These are phyloP conservation scores for Globisporangium mamillatum DNA, from an alignment of 352 stramenopile genomes.

Conservation along the genomic window DNA sequence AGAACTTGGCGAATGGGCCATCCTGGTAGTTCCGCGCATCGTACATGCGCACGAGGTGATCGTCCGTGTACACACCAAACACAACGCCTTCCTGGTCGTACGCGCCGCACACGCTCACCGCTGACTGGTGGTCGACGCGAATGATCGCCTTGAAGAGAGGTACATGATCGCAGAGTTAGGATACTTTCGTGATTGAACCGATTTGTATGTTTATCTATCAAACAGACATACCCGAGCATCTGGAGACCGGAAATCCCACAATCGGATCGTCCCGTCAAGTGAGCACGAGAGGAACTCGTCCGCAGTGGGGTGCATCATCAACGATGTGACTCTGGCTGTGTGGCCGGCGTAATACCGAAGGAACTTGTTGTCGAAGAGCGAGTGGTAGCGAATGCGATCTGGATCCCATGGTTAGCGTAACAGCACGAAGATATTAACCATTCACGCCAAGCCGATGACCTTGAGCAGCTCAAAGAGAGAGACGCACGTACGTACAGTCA, in stretches of 20 bases:
- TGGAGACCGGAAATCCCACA: conserved; percentile 77
- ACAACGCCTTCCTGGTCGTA: conserved; percentile 86
- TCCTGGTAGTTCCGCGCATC: conserved; percentile 87
- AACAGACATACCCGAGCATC: conserved; percentile 43
- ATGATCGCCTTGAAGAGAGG: conserved; percentile 46
- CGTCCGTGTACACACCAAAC: conserved; percentile 83
- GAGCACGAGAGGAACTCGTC: conserved; percentile 84
- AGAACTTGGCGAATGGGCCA: conserved; percentile 87
- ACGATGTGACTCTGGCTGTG: conserved; percentile 69
- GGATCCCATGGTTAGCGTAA: too few relatives aligned
- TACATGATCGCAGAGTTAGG: not conserved
- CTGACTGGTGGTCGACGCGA: conserved; percentile 55
- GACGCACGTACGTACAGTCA: conserved; percentile 41
- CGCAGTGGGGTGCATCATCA: conserved; percentile 84
- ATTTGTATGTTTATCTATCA: not conserved
- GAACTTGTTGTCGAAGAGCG: conserved; percentile 88
- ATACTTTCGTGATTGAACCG: not conserved
- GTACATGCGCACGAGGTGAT: conserved; percentile 87
- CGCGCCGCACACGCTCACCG: conserved; percentile 59
- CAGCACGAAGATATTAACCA: not conserved
- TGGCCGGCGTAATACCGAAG: conserved; percentile 85
- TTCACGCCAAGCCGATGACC: too few relatives aligned
- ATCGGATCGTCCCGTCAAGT: conserved; percentile 69
- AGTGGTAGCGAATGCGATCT: conserved; percentile 79
- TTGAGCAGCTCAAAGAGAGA: not conserved